Base-by-base conservation (phyloP, 768 basidiomycete genomes). In the Crucibulum laeve region DNA sequence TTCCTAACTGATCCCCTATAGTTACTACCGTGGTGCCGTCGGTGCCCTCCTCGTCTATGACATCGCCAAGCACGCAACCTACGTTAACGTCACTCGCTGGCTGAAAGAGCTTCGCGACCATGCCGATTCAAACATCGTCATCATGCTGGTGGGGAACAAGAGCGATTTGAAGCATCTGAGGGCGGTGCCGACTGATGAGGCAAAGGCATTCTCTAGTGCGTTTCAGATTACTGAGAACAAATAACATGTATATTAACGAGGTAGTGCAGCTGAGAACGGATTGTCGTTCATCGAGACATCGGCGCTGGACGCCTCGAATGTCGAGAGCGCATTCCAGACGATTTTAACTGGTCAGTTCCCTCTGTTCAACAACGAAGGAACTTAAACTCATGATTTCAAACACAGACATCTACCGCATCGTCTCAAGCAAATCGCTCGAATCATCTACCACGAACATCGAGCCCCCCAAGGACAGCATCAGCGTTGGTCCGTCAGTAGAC, bases 271-370 rank as follows among this genome's bases (percentile, higher is more conserved):
- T 54, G 92, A 95, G 70, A 92, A 94, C 58, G 84, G 83, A 17
- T 67, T 97, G 54, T 90, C 87, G 43, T 95, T 95, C 76, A 95
- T 99, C 53, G 95, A 99, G 76, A 99, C 95, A 48, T 99, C 95
- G 59, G 95, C 95, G 70, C 84, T 98, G 79, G 96, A 99, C 82
- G 91, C 95, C 56, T 94, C 92, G 40, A 96, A 97, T 70, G 94
- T 99, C 67, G 95, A 98, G 69, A 70, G 79, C 45, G 96, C 95
- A 40, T 99, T 99, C 84, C 93, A 98, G 65, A 92, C 82, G 45
- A 97, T 97, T 60, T 76, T 99, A 49, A 84, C 87, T 35, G 93
- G 93, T 91, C n/a, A n/a, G n/a, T n/a, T n/a, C n/a, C n/a, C n/a
- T n/a, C n/a, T n/a, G n/a, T n/a, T n/a, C n/a, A n/a, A n/a, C n/a